phyloP scores from a whole-genome alignment of 148 eudicot species.

The Persicaria maculosa region DNA sequence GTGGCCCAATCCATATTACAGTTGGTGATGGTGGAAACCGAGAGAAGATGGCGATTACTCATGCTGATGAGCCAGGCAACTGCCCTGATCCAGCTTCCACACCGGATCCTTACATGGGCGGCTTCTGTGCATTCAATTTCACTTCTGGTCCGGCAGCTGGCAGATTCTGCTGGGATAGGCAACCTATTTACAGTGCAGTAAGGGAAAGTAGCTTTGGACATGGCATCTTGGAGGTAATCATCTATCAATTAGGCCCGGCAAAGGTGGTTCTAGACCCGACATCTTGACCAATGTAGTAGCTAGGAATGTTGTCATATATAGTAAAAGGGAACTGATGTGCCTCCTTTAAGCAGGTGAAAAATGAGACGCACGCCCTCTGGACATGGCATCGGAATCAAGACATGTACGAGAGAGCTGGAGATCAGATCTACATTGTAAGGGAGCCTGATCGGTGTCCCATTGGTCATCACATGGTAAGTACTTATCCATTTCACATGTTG shows the following conservation, averaged over 20 bases:
- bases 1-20: conserved; percentile 78
- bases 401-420: conserved; percentile 55
- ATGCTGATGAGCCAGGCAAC: conserved; percentile 78
- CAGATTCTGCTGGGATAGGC: conserved; percentile 88
- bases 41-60: conserved; percentile 84
- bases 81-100: conserved; percentile 79
- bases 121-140: conserved; percentile 84
- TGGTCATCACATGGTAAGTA: background rate
- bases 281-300: background rate
- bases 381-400: conserved; percentile 89
- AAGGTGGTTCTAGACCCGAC: background rate
- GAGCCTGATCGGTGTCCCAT: conserved; percentile 53
- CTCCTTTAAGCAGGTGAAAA: conserved; percentile 55
- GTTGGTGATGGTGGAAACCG: conserved; percentile 95
- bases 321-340: background rate
- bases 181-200: conserved; percentile 81
- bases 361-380: conserved; percentile 89
- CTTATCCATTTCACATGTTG: background rate
- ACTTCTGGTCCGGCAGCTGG: conserved; percentile 91
- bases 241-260: background rate
- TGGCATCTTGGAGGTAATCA: conserved; percentile 79
- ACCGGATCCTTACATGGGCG: conserved; percentile 74
- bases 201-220: conserved; percentile 97
- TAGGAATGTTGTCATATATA: background rate
- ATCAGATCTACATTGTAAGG: conserved; percentile 85